A percentile compares a stretch with the other conserved stretches of the same genome.
Evolutionary conservation across 148 eudicot genomes (phyloP).

Genomic region (Arctostaphylos glauca): DNA sequence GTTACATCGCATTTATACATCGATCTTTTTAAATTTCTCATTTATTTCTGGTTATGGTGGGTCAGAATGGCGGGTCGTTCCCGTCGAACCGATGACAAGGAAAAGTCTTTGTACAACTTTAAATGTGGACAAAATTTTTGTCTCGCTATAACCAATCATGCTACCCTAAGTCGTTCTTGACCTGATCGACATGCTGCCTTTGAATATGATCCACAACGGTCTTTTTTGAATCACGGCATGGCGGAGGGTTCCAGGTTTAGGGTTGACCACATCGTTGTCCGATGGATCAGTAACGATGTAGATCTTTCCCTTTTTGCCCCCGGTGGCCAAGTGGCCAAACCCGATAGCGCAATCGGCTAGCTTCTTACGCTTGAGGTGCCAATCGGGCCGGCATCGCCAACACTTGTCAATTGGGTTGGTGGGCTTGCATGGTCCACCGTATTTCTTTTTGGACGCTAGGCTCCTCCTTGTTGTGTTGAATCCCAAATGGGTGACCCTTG

Average conservation of each 20-base stretch:
- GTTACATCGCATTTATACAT: too few species aligned
- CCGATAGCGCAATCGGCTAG: constrained; percentile 41
- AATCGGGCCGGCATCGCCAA: constrained; percentile 44
- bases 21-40: too few species aligned
- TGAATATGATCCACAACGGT: constrained; percentile 46
- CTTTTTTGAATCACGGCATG: constrained; percentile 34
- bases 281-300: constrained; percentile 30
- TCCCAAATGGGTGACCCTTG: not conserved
- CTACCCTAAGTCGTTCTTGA: not conserved
- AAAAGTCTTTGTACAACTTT: too few species aligned
- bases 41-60: too few species aligned
- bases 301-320: constrained; percentile 35
- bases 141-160: too few species aligned
- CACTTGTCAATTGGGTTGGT: constrained; percentile 42
- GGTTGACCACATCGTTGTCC: constrained; percentile 21
- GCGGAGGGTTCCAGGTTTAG: constrained; percentile 42
- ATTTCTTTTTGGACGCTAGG: not conserved
- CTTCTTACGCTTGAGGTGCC: constrained; percentile 34
- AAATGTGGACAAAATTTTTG: too few species aligned
- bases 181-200: constrained; percentile 30
- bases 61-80: too few species aligned
- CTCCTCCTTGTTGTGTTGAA: not conserved
- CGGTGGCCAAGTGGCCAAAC: constrained; percentile 35
- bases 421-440: constrained; percentile 22
- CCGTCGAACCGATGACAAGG: too few species aligned